These are phyloP conservation scores for Fusarium tricinctum DNA, from an alignment of 2,329 filamentous ascomycete genomes.

Conservation along the genomic window DNA sequence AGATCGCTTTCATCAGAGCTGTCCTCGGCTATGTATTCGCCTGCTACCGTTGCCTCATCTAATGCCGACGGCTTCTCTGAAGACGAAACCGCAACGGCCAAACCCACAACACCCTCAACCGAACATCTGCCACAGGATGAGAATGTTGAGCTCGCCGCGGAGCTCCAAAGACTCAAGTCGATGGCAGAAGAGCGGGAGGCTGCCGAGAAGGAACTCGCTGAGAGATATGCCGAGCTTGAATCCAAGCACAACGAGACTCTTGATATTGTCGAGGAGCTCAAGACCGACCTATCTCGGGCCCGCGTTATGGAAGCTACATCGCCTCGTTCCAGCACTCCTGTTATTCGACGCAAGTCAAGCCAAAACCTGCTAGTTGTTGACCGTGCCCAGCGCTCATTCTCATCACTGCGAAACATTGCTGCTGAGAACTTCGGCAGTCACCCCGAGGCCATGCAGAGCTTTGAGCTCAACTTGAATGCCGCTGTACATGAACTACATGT, in stretches of 20 bases:
- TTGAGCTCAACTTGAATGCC: constrained; percentile 90
- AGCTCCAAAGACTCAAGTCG: constrained; percentile 78
- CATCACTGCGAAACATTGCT: constrained; percentile 89
- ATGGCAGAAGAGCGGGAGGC: constrained; percentile 83
- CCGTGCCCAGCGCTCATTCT: constrained; percentile 90
- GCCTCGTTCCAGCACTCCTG: constrained; percentile 75
- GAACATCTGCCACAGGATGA: constrained; percentile 57
- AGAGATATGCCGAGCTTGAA: constrained; percentile 87
- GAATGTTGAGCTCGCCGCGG: constrained; percentile 66
- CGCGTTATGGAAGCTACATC: constrained; percentile 72
- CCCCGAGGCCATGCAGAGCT: constrained; percentile 89
- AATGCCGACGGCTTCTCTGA: constrained; percentile 65
- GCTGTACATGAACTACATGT: constrained; percentile 93
- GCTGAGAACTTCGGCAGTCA: constrained; percentile 85
- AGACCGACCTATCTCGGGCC: constrained; percentile 86
- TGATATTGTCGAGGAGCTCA: constrained; percentile 90
- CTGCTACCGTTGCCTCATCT: constrained; percentile 73
- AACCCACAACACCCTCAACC: constrained; percentile 54
- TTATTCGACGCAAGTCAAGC: constrained; percentile 93
- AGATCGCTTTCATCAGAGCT: constrained; percentile 95
- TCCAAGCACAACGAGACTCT: constrained; percentile 84
- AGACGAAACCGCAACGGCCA: constrained; percentile 62
- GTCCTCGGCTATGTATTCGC: constrained; percentile 86
- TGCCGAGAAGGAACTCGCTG: constrained; percentile 78
- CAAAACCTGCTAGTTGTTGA: constrained; percentile 90